Evolutionary conservation across 192 early-diverging fungal genomes (phyloP).

Genomic region (Funneliformis mosseae): DNA sequence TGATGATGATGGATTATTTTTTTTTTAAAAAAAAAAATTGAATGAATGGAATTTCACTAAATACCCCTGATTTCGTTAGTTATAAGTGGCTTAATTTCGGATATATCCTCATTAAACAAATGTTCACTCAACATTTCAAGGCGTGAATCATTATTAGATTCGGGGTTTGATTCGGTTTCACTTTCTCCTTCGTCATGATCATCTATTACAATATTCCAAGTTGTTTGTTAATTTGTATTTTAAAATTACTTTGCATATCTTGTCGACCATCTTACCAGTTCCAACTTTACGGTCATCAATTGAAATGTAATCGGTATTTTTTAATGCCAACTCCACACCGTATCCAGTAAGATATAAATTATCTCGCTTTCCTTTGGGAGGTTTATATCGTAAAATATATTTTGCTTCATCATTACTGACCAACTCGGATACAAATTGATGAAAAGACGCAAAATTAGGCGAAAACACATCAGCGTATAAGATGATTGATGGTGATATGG

Average conservation of each 20-base stretch:
- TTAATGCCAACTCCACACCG: slow-evolving; percentile 91
- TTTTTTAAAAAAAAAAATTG: too few relatives aligned
- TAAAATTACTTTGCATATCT: too few relatives aligned
- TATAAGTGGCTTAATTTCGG: slow-evolving; percentile 54
- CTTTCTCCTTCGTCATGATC: background rate
- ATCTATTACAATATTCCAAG: background rate
- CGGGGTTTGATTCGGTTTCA: slow-evolving; percentile 23
- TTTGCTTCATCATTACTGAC: slow-evolving; percentile 50
- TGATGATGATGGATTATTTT: too few relatives aligned
- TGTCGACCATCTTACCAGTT: slow-evolving; percentile 22
- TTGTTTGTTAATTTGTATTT: too few relatives aligned
- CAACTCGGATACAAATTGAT: slow-evolving; percentile 52
- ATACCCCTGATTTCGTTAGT: slow-evolving; percentile 58
- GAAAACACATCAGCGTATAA: slow-evolving; percentile 79
- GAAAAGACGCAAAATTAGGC: slow-evolving; percentile 59
- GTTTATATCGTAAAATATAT: slow-evolving; percentile 73
- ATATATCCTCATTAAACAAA: slow-evolving; percentile 50
- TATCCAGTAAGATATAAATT: slow-evolving; percentile 79
- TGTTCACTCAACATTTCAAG: slow-evolving; percentile 14
- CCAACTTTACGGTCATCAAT: slow-evolving; percentile 85
- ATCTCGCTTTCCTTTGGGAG: background rate
- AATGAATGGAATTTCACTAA: background rate
- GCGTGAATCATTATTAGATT: background rate
- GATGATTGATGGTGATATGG: slow-evolving; percentile 46
- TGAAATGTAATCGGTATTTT: slow-evolving; percentile 96